phyloP scores from a whole-genome alignment of 2,329 filamentous ascomycete genomes.

The Onygenales sp. region DNA sequence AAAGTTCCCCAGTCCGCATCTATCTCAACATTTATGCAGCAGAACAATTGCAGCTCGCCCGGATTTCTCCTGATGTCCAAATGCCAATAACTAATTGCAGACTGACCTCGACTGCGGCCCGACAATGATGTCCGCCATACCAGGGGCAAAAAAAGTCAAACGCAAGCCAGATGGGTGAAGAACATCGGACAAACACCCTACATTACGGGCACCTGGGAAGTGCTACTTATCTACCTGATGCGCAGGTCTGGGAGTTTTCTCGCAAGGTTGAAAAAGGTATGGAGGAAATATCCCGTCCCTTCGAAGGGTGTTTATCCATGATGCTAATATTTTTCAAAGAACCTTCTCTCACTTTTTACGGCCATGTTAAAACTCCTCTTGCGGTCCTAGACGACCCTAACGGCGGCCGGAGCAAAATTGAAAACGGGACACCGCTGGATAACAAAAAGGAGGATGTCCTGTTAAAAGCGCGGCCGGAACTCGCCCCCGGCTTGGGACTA shows the following conservation, averaged over 20 bases:
- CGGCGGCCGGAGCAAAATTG: not conserved
- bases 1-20: too few species aligned
- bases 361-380: not conserved
- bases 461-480: constrained; percentile 24
- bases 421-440: not conserved
- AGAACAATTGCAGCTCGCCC: too few species aligned
- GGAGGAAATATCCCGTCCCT: not conserved
- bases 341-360: not conserved
- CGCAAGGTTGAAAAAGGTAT: constrained; percentile 26
- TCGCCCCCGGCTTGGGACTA: constrained; percentile 23
- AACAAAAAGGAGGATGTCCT: constrained; percentile 15
- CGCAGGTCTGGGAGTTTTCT: constrained; percentile 40
- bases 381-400: not conserved
- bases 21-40: too few species aligned
- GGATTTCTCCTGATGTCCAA: not conserved
- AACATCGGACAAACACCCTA: constrained; percentile 39
- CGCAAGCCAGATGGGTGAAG: constrained; percentile 50
- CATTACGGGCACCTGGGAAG: constrained; percentile 50
- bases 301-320: not conserved
- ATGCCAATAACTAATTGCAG: not conserved
- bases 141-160: constrained; percentile 21
- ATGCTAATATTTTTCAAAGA: constrained; percentile 1
- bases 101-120: constrained; percentile 5
- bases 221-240: constrained; percentile 40
- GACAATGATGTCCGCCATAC: constrained; percentile 22